Percentiles rank a stretch among this genome's conserved stretches.
Conservation (phyloP, 169 alveolate genomes). For the Cryptosporidium muris region DNA sequence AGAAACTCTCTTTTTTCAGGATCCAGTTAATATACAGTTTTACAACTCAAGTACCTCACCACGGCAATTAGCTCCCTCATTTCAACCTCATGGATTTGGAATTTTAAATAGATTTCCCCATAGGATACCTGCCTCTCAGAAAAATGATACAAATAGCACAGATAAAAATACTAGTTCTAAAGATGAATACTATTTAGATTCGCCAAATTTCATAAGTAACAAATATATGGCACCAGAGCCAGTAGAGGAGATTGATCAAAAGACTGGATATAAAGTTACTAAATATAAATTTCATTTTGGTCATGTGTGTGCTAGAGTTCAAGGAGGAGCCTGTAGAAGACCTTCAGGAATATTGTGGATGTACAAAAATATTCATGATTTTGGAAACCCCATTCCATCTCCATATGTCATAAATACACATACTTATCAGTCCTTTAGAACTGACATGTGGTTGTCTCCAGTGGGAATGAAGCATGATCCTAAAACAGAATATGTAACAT, state of each 20-base stretch:
- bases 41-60: too few relatives aligned
- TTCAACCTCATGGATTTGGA: slow-evolving; percentile 28
- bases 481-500: slow-evolving; percentile 34
- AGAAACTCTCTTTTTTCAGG: too few relatives aligned
- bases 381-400: slow-evolving; percentile 63
- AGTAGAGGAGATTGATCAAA: slow-evolving; percentile 43
- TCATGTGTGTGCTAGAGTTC: slow-evolving; percentile 72
- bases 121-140: not conserved
- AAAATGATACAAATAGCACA: not conserved
- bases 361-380: slow-evolving; percentile 49
- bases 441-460: slow-evolving; percentile 72
- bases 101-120: slow-evolving; percentile 15
- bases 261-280: slow-evolving; percentile 11
- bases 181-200: slow-evolving; percentile 37
- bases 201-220: slow-evolving; percentile 45
- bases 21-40: too few relatives aligned
- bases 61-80: too few relatives aligned
- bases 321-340: slow-evolving; percentile 70
- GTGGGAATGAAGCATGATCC: slow-evolving; percentile 58
- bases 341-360: slow-evolving; percentile 71
- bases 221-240: slow-evolving; percentile 43
- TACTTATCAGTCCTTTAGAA: slow-evolving; percentile 63
- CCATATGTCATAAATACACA: slow-evolving; percentile 65
- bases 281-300: slow-evolving; percentile 32
- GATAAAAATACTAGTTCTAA: not conserved